phyloP scores from a whole-genome alignment of 2,329 filamentous ascomycete species.

The Pseudomassariella vexata region DNA sequence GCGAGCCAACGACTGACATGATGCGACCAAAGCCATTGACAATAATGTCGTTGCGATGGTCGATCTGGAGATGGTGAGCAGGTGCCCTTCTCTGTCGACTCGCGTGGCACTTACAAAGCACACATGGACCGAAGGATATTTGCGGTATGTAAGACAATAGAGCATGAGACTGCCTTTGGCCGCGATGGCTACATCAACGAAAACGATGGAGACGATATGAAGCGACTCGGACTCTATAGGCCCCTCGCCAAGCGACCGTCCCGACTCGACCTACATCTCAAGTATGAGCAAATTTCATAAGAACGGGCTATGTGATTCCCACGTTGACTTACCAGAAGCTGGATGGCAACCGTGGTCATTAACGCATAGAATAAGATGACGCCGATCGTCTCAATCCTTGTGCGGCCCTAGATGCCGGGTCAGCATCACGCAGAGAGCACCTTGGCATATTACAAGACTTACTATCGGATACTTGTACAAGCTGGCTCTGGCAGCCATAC shows the following conservation, averaged over 20 bases:
- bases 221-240: conserved; percentile 34
- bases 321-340: conserved; percentile 45
- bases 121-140: conserved; percentile 49
- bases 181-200: conserved; percentile 47
- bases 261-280: conserved; percentile 49
- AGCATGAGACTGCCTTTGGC: conserved; percentile 46
- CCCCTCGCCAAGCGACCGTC: conserved; percentile 42
- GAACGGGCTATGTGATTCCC: conserved; percentile 1
- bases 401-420: conserved; percentile 39
- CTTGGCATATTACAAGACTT: conserved; percentile 14
- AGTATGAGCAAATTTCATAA: too few species aligned
- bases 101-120: conserved; percentile 37
- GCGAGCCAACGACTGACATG: conserved; percentile 49
- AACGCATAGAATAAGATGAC: conserved; percentile 62
- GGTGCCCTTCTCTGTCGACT: neutral
- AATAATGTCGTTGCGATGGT: conserved; percentile 51
- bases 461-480: conserved; percentile 57
- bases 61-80: conserved; percentile 26
- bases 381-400: conserved; percentile 57
- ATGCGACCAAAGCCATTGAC: conserved; percentile 50
- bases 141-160: conserved; percentile 47
- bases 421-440: conserved; percentile 6
- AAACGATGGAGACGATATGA: conserved; percentile 48
- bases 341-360: conserved; percentile 61
- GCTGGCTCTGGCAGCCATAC: conserved; percentile 52